Evolutionary conservation across 805 yeast species (phyloP), one percentile per base, ranked within the genome.

Genomic region (Isabelozyma heimii): DNA sequence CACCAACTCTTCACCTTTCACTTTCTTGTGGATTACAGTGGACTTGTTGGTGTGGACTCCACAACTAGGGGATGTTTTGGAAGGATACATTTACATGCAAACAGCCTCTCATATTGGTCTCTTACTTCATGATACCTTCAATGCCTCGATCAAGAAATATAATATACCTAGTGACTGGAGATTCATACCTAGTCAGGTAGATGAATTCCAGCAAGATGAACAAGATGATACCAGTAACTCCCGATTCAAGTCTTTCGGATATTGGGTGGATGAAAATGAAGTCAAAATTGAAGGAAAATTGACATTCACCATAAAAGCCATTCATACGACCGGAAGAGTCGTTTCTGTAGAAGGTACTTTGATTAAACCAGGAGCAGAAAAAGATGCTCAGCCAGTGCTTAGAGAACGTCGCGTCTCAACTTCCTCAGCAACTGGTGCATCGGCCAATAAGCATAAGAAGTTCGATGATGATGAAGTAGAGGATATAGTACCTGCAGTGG

Each of bases 21-120:
- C 92, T 27, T 94, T 87, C 66, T 63, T 87, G 46, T 94, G 99
- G 98, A 77, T 89, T 42, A 72, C 82, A 4, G 95, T 87, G 8
- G 94, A 90, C 47, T 76, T 94, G 43, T 75, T 90, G 48, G 81
- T 91, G 44, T 94, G 99, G 98, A 82, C 80, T 59, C 99, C 99
- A 4, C 82, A 82, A 58, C 74, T 83, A n/a, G 97, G 96, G 4
- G 97, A 94, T 62, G 70, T 77, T 1, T 70, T 94, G 15, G 95
- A 91, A 66, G 99, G 99, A 10, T 80, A 84, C 75, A 79, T 87
- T 47, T 90, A 89, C 72, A 84, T 92, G 81, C 97, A 92, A 72
- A 85, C 97, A 2, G 96, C 96, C 14, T 86, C 97, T 7, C 99
- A 94, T 64, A 87, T 94, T 59, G 98, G 97, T 51, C 75, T 94